phyloP scores from a whole-genome alignment of 2,329 filamentous ascomycete species.

The Periglandula ipomoeae region DNA sequence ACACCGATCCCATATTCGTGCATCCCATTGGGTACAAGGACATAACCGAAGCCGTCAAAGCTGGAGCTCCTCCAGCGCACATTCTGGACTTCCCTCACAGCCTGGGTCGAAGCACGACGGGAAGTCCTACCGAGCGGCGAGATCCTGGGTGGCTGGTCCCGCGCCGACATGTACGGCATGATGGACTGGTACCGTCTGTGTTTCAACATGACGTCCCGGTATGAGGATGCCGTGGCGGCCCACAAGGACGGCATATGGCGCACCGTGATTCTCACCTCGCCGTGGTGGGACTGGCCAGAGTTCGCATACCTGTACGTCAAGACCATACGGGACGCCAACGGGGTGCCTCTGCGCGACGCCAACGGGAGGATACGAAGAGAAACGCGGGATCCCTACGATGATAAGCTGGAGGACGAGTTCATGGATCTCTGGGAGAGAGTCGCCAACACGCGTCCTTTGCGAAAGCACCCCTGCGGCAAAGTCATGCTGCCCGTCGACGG shows the following conservation, averaged over 20 bases:
- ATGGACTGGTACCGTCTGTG: slow-evolving; percentile 21
- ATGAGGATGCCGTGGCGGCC: slow-evolving; percentile 12
- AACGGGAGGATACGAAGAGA: slow-evolving; percentile 7
- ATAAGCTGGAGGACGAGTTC: slow-evolving; percentile 16
- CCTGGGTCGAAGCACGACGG: slow-evolving; percentile 15
- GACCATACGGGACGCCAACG: slow-evolving; percentile 10
- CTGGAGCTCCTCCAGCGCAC: slow-evolving; percentile 13
- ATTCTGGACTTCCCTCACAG: slow-evolving; percentile 19
- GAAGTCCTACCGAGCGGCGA: slow-evolving; percentile 12
- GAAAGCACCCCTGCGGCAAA: slow-evolving; percentile 11
- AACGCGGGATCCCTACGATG: slow-evolving; percentile 8
- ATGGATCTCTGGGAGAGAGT: slow-evolving; percentile 16
- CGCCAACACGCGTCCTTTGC: slow-evolving; percentile 14
- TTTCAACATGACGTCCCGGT: slow-evolving; percentile 12
- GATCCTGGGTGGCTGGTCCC: slow-evolving; percentile 16
- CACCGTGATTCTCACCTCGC: slow-evolving; percentile 13
- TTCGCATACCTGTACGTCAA: slow-evolving; percentile 14
- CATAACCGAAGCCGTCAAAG: too few species aligned
- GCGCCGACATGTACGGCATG: slow-evolving; percentile 18
- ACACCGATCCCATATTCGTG: too few species aligned
- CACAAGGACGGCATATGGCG: slow-evolving; percentile 18
- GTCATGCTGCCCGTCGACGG: slow-evolving; percentile 11
- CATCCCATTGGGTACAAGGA: too few species aligned
- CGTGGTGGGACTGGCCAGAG: slow-evolving; percentile 20
- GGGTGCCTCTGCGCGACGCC: too few species aligned